Conservation (phyloP, 768 basidiomycete genomes). For the Exsudoporus frostii region DNA sequence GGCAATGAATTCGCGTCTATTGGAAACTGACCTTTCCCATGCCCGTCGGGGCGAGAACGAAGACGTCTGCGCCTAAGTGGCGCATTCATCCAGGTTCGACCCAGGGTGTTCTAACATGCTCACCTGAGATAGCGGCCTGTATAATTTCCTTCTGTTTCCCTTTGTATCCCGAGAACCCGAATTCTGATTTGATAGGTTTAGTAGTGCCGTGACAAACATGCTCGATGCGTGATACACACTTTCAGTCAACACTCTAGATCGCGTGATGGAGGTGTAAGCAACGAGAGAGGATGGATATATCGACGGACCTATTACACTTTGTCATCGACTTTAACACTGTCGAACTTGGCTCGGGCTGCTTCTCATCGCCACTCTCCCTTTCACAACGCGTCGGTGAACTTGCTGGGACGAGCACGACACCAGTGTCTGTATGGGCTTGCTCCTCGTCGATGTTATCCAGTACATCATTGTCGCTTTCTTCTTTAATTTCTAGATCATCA, state of each 20-base stretch:
- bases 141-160: conserved; percentile 79
- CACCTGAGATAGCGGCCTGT: conserved; percentile 64
- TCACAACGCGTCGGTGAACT: conserved; percentile 9
- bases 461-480: conserved; percentile 20
- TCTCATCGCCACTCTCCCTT: background rate
- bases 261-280: background rate
- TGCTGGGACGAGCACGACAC: conserved; percentile 16
- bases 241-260: conserved; percentile 22
- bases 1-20: background rate
- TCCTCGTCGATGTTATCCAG: conserved; percentile 25
- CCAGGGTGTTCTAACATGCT: background rate
- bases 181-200: conserved; percentile 43
- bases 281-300: background rate
- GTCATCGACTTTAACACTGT: background rate
- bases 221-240: conserved; percentile 12
- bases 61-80: conserved; percentile 59
- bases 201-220: background rate
- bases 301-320: conserved; percentile 17
- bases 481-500: conserved; percentile 14
- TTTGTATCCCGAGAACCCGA: conserved; percentile 65
- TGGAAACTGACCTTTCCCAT: conserved; percentile 70
- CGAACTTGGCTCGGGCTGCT: background rate
- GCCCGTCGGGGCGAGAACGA: conserved; percentile 82
- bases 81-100: background rate
- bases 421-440: conserved; percentile 1